These are phyloP conservation scores for Curvularia sp. DNA, from an alignment of 2,329 filamentous ascomycete species.

Conservation along the genomic window DNA sequence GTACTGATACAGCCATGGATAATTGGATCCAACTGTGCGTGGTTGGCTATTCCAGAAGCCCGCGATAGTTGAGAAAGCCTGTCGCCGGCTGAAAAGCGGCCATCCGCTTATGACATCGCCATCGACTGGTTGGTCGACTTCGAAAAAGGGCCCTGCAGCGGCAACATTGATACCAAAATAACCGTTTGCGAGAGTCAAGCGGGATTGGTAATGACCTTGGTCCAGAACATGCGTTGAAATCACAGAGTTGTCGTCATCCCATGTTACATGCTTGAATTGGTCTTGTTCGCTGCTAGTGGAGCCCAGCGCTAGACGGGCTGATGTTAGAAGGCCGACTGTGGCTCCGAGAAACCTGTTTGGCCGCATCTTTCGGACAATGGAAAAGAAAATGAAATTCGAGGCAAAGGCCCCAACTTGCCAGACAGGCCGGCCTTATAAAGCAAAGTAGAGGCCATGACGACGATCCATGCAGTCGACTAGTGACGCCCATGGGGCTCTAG, in stretches of 20 bases:
- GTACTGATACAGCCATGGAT: slow-evolving; percentile 72
- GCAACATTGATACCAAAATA: slow-evolving; percentile 71
- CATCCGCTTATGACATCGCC: slow-evolving; percentile 68
- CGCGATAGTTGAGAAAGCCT: slow-evolving; percentile 71
- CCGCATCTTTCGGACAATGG: slow-evolving; percentile 11
- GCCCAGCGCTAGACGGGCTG: slow-evolving; percentile 9
- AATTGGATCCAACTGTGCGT: slow-evolving; percentile 67
- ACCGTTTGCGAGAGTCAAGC: slow-evolving; percentile 63
- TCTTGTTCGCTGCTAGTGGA: slow-evolving; percentile 34
- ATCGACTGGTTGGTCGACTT: slow-evolving; percentile 59
- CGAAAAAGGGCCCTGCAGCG: slow-evolving; percentile 68
- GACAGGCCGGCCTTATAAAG: slow-evolving; percentile 16
- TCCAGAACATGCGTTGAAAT: slow-evolving; percentile 62
- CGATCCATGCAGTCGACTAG: slow-evolving; percentile 9
- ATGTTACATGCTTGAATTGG: slow-evolving; percentile 57
- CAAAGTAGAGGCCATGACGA: slow-evolving; percentile 18
- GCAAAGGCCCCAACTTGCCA: not conserved
- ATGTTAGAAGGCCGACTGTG: slow-evolving; percentile 22
- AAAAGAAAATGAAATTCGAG: slow-evolving; percentile 6
- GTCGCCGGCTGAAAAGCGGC: slow-evolving; percentile 69
- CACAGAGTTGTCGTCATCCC: slow-evolving; percentile 66
- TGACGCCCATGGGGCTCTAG: slow-evolving; percentile 4
- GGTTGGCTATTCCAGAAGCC: slow-evolving; percentile 71
- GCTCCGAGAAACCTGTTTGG: slow-evolving; percentile 10
- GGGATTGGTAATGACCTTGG: slow-evolving; percentile 67